Base-by-base conservation (phyloP, 495 filamentous ascomycete species). In the Aspergillus campestris region DNA sequence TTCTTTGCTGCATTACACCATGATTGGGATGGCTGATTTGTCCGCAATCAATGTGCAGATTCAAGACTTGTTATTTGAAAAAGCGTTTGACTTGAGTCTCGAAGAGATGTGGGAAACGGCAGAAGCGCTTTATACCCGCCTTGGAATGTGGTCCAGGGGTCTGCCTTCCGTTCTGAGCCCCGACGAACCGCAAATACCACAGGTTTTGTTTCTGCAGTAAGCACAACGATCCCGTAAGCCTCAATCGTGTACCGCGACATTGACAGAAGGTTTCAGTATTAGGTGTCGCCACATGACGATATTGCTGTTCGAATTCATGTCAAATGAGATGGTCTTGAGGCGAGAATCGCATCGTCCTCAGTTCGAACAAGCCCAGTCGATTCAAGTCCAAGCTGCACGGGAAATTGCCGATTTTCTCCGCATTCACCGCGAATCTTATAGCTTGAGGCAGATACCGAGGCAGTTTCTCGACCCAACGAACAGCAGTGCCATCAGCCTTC, bases 161-260 rank as follows among this genome's bases (percentile, higher is more conserved):
- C 55, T 65, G 51, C 60, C 61, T 2, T 47, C 50, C 38, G 39
- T 50, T 32, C 39, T 45, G 10, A 44, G 56, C 9, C 51, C 51
- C 15, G 55, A 55, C 40, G 49, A 56, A 9, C 48, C 56, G 12
- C 56, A 54, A 9, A 44, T 64, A 15, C 61, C 69, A 38, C 67
- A 70, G 38, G 31, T 67, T 9, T 40, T 72, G 11, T 52, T 63
- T 29, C 37, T 69, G 42, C 60, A 64, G 69, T 72, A 61, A 65
- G 67, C 8, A 24, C 35, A 14, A 34, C 37, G 15, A 7, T 6
- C 5, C 15, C 46, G 7, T 18, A 37, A 8, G 7, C 18, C 18
- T 24, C 18, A 24, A 24, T 1, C 18, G 18, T 4, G 18, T 24
- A 24, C 18, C 18, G 18, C 18, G 18, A 2, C 18, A 24, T 24